Evolutionary conservation across 1,284 basidiomycete species (phyloP).

Genomic region (Cystobasidiaceae sp.): DNA sequence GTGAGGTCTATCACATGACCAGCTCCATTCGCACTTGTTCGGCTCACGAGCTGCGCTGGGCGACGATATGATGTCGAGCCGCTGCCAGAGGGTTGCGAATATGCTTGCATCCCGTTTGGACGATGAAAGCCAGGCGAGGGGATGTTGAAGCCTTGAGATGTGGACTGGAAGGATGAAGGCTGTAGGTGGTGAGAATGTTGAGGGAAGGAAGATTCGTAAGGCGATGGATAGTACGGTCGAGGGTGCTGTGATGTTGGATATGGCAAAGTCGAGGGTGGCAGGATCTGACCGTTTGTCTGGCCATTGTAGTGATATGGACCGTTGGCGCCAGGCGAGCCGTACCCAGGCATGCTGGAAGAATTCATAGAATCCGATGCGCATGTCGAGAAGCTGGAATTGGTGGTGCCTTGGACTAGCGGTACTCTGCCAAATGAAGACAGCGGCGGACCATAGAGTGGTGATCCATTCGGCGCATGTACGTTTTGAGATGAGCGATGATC

Average conservation of each 20-base stretch:
- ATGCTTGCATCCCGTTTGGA: not conserved
- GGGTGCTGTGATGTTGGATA: not conserved
- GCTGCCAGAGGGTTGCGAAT: not conserved
- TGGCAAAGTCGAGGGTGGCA: not conserved
- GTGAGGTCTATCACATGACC: conserved; percentile 17
- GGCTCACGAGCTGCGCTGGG: not conserved
- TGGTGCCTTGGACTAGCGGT: too few relatives aligned
- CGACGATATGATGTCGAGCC: not conserved
- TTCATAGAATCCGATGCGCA: too few relatives aligned
- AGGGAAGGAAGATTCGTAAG: not conserved
- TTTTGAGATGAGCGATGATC: too few relatives aligned
- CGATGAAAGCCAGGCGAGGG: not conserved
- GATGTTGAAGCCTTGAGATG: not conserved
- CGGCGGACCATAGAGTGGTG: too few relatives aligned
- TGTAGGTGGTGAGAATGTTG: not conserved
- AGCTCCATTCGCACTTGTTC: not conserved
- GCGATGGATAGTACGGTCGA: not conserved
- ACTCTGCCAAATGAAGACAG: too few relatives aligned
- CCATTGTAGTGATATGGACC: too few relatives aligned
- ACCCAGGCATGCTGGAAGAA: too few relatives aligned
- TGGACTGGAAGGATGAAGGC: not conserved
- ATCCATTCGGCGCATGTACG: too few relatives aligned
- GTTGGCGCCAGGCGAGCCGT: too few relatives aligned
- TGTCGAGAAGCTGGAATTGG: too few relatives aligned
- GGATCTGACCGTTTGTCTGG: not conserved